phyloP scores from a whole-genome alignment of 495 filamentous ascomycete species.

The Podospora comata region DNA sequence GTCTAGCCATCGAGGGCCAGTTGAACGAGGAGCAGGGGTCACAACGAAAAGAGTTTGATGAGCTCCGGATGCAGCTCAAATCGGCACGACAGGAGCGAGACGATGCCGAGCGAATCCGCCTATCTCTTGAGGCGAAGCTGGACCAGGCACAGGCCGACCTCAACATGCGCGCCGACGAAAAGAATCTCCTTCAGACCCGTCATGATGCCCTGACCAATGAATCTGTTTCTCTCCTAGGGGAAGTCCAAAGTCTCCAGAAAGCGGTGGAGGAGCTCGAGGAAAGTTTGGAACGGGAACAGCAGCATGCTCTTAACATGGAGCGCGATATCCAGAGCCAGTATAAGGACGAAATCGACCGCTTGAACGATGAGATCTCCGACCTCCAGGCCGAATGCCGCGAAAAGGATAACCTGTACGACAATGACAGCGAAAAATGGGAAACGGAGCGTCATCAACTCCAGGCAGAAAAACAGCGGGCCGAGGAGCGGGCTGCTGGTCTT shows the following conservation, averaged over 20 bases:
- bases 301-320: constrained; percentile 55
- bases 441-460: constrained; percentile 61
- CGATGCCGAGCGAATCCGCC: constrained; percentile 58
- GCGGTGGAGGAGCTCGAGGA: constrained; percentile 58
- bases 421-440: constrained; percentile 70
- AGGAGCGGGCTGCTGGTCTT: constrained; percentile 65
- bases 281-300: constrained; percentile 57
- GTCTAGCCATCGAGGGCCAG: constrained; percentile 41
- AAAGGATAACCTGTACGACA: constrained; percentile 65
- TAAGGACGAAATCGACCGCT: constrained; percentile 58
- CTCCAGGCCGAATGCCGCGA: constrained; percentile 71
- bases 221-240: constrained; percentile 62
- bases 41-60: constrained; percentile 43
- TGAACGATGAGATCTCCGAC: constrained; percentile 63
- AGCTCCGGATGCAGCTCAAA: constrained; percentile 54
- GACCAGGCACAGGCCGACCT: constrained; percentile 57
- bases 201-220: constrained; percentile 68
- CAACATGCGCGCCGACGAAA: constrained; percentile 59
- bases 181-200: constrained; percentile 64
- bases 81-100: constrained; percentile 61
- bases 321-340: constrained; percentile 57
- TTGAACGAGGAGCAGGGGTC: constrained; percentile 54
- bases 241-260: constrained; percentile 55
- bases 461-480: constrained; percentile 61
- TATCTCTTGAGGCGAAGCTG: constrained; percentile 55